Evolutionary conservation across 768 basidiomycete species (phyloP).

Genomic region (Russula olivacea): DNA sequence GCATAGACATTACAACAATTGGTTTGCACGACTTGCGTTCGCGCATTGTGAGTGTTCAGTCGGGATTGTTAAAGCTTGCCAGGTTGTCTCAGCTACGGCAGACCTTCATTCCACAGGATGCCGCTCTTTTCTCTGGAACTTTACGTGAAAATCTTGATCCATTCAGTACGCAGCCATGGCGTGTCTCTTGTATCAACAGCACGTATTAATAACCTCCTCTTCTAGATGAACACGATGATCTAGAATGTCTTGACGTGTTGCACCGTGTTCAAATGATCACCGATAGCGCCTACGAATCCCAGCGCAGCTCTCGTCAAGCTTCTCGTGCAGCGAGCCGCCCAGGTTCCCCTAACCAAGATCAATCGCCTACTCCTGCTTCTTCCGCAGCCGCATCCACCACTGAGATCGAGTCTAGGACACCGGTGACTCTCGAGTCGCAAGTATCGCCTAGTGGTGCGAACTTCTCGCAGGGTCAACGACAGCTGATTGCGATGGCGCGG

Average conservation of each 20-base stretch:
- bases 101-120: slow-evolving; percentile 75
- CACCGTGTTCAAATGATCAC: slow-evolving; percentile 73
- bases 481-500: slow-evolving; percentile 81
- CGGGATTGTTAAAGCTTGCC: background rate
- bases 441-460: slow-evolving; percentile 84
- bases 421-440: slow-evolving; percentile 64
- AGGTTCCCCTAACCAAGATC: slow-evolving; percentile 37
- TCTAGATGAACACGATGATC: slow-evolving; percentile 68
- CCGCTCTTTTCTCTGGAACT: slow-evolving; percentile 75
- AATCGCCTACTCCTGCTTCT: slow-evolving; percentile 37
- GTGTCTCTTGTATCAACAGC: background rate
- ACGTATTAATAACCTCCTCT: background rate
- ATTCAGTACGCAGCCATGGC: slow-evolving; percentile 40
- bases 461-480: slow-evolving; percentile 89
- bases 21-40: slow-evolving; percentile 81
- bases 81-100: slow-evolving; percentile 27
- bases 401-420: slow-evolving; percentile 50
- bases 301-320: slow-evolving; percentile 43
- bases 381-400: slow-evolving; percentile 37
- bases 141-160: slow-evolving; percentile 72
- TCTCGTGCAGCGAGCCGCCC: slow-evolving; percentile 45
- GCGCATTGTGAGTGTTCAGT: slow-evolving; percentile 46
- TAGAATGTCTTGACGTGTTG: slow-evolving; percentile 75
- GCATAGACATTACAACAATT: slow-evolving; percentile 81
- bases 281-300: slow-evolving; percentile 44